A percentile compares a stretch with the other conserved stretches of the same genome.
Conservation (phyloP, 2,329 filamentous ascomycete species). For the Myriosclerotinia duriaeana region DNA sequence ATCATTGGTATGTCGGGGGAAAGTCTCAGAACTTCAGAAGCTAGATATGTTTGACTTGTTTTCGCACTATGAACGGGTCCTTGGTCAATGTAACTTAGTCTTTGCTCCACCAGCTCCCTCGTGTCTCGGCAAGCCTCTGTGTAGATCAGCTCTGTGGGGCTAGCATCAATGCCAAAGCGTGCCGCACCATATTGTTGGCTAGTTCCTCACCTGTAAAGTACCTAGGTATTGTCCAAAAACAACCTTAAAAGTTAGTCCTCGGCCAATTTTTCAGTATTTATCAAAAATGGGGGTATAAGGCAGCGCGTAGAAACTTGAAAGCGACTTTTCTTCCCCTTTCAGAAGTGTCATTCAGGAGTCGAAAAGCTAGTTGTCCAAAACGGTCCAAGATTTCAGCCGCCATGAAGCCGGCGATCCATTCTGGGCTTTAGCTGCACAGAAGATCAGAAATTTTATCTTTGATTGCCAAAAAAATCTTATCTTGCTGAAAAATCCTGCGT, state of each 20-base stretch:
- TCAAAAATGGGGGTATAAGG: neutral
- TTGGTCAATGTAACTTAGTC: neutral
- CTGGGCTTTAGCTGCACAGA: neutral
- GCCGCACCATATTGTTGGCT: neutral
- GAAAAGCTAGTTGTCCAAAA: neutral
- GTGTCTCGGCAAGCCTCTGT: constrained; percentile 2
- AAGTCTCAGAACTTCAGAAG: neutral
- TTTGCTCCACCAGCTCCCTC: neutral
- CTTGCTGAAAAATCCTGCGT: neutral
- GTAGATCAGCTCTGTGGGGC: neutral
- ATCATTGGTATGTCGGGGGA: neutral
- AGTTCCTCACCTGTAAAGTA: neutral
- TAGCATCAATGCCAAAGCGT: neutral
- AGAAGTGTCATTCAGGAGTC: neutral
- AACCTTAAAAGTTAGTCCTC: neutral
- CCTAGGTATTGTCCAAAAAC: neutral
- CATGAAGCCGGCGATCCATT: neutral
- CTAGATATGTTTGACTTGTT: neutral
- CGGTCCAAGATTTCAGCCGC: neutral
- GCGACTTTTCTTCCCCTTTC: constrained; percentile 1
- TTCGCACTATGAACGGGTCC: neutral
- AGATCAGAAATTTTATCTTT: neutral
- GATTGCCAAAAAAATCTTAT: neutral
- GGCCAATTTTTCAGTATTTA: neutral
- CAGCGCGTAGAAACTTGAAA: neutral